phyloP scores from a whole-genome alignment of 352 stramenopile genomes.

The Phytophthora syringae region DNA sequence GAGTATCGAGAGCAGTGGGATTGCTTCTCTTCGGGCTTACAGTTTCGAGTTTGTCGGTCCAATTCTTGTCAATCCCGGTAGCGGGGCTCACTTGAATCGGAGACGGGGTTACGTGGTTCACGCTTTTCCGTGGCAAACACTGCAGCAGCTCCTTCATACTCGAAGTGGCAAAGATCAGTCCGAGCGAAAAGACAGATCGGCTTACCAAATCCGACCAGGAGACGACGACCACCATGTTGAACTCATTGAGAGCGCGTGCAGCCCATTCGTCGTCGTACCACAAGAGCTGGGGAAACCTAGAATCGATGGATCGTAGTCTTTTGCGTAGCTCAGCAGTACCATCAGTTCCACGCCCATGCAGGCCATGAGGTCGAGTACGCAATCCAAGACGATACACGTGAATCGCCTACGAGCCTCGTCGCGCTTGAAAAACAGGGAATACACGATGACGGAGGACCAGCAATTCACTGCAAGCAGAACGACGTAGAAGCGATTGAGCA shows the following conservation, averaged over 20 bases:
- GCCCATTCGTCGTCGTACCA: constrained; percentile 42
- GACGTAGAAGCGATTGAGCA: constrained; percentile 45
- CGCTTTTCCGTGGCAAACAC: background rate
- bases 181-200: constrained; percentile 29
- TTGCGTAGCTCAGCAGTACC: constrained; percentile 18
- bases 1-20: background rate
- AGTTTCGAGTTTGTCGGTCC: background rate
- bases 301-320: constrained; percentile 1
- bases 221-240: constrained; percentile 36
- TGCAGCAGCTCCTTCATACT: constrained; percentile 33
- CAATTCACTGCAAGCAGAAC: constrained; percentile 37
- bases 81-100: too few relatives aligned
- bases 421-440: constrained; percentile 20
- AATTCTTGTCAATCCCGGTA: constrained; percentile 4
- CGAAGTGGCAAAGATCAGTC: constrained; percentile 20
- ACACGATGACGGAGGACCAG: constrained; percentile 26
- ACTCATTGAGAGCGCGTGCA: constrained; percentile 31
- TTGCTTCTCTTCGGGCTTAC: background rate
- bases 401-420: constrained; percentile 24
- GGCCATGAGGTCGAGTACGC: constrained; percentile 25
- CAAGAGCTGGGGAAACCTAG: constrained; percentile 13
- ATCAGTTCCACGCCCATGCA: constrained; percentile 29
- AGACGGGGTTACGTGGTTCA: constrained; percentile 3
- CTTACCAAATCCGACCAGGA: constrained; percentile 35
- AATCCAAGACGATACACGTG: constrained; percentile 25